phyloP scores from a whole-genome alignment of 116 monocot species.

The Papilionanthe hybrid region DNA sequence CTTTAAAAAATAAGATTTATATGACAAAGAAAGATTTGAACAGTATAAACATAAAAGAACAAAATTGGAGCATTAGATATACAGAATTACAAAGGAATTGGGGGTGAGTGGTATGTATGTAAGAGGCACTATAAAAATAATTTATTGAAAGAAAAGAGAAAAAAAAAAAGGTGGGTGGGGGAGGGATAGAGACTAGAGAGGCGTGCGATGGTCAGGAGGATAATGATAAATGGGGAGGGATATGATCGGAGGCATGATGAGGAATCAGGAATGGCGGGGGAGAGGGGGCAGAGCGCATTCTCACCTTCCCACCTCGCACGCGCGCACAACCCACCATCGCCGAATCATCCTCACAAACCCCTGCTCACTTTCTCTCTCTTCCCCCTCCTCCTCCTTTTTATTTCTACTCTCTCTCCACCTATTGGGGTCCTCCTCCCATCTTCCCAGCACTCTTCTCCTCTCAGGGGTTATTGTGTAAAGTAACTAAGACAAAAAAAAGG shows the following conservation, averaged over 20 bases:
- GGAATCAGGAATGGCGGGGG: neutral
- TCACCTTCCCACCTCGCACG: neutral
- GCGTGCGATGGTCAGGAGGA: too few species aligned
- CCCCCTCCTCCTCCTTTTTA: neutral
- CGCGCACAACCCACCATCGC: neutral
- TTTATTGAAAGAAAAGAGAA: too few species aligned
- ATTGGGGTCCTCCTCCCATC: neutral
- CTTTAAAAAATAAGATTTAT: too few species aligned
- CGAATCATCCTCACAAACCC: slow-evolving; percentile 2
- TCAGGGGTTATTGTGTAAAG: neutral
- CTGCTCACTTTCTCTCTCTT: neutral
- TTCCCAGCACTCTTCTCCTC: neutral
- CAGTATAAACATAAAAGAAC: too few species aligned
- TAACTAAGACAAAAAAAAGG: too few species aligned
- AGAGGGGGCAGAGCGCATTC: neutral
- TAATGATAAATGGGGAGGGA: neutral
- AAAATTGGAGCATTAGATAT: too few species aligned
- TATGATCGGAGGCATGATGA: slow-evolving; percentile 2
- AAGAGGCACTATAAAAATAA: too few species aligned
- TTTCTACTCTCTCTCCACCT: neutral
- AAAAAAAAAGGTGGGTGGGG: too few species aligned
- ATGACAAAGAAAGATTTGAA: too few species aligned
- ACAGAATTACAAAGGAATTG: too few species aligned
- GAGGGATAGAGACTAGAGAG: too few species aligned
- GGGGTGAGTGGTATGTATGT: too few species aligned